Conservation (phyloP, 1,284 basidiomycete genomes). For the Austroboletus novae-zelandiae region DNA sequence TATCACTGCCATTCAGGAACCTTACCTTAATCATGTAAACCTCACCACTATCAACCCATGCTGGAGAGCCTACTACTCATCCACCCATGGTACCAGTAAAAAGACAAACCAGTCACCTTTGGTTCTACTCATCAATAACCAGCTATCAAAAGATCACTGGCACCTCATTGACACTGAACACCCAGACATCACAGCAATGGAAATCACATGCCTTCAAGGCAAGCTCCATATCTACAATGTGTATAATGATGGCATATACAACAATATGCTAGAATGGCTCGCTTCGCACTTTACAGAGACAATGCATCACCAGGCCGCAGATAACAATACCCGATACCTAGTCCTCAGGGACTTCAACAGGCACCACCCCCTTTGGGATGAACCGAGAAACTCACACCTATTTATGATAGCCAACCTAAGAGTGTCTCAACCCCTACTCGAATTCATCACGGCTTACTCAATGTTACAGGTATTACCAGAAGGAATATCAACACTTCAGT, state of each 20-base stretch:
- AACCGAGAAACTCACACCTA: slow-evolving; percentile 30
- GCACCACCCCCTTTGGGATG: slow-evolving; percentile 49
- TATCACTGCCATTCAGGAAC: not conserved
- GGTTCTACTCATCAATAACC: slow-evolving; percentile 20
- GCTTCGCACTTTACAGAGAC: not conserved
- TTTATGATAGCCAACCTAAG: not conserved
- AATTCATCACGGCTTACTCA: not conserved
- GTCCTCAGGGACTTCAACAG: slow-evolving; percentile 8
- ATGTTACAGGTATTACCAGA: not conserved
- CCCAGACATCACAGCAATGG: not conserved
- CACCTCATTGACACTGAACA: not conserved
- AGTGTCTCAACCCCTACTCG: not conserved
- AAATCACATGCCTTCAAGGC: not conserved
- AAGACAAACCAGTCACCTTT: no score
- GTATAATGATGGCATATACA: not conserved
- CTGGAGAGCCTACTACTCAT: not conserved
- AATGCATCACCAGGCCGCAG: no score
- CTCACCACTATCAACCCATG: not conserved
- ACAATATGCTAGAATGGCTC: no score
- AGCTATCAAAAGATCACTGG: slow-evolving; percentile 10
- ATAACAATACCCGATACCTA: slow-evolving; percentile 25
- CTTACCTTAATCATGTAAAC: not conserved
- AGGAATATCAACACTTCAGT: no score
- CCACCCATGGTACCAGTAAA: not conserved
- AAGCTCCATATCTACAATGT: not conserved